Conservation (phyloP, 257 asterid species). For the Fraxinus excelsior region DNA sequence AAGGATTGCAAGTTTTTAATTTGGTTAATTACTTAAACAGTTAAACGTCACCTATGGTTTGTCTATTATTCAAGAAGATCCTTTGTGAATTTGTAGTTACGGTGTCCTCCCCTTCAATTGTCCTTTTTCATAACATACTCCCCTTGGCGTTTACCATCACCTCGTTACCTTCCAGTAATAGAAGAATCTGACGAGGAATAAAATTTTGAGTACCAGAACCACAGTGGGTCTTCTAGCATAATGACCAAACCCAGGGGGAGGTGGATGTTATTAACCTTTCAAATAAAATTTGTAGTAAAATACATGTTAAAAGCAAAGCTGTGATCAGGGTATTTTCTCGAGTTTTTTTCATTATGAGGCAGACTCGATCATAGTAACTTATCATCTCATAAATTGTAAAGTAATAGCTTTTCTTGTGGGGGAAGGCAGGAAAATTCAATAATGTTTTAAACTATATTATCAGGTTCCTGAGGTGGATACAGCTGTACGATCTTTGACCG, state of each 20-base stretch:
- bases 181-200: no score
- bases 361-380: neutral
- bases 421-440: neutral
- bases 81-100: neutral
- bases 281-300: neutral
- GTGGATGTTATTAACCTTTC: neutral
- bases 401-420: neutral
- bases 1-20: neutral
- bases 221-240: neutral
- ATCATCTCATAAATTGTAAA: neutral
- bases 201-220: neutral
- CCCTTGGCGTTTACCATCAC: neutral
- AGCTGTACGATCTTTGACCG: constrained; percentile 86
- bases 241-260: no score
- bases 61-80: neutral
- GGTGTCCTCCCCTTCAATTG: neutral
- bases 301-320: neutral
- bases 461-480: constrained; percentile 99
- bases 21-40: neutral
- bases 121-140: neutral
- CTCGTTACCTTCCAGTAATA: neutral
- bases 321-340: neutral
- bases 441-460: neutral
- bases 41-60: neutral
- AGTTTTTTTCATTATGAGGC: neutral